Evolutionary conservation across 495 filamentous ascomycete genomes (phyloP).

Genomic region (Lasiosphaeria miniovina): DNA sequence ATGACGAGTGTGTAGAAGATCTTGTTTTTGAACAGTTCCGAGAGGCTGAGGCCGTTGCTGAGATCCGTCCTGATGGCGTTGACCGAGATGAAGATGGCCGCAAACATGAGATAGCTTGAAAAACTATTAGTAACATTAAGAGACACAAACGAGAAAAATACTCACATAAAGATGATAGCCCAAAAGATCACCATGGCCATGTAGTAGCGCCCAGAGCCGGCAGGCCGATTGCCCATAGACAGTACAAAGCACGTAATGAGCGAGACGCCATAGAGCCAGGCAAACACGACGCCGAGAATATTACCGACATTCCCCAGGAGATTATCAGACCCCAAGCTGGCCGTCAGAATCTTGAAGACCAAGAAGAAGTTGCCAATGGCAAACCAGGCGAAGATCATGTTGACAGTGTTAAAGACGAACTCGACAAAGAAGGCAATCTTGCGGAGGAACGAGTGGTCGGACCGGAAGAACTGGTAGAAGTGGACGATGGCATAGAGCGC

Average conservation of each 20-base stretch:
- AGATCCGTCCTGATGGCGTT: conserved; percentile 72
- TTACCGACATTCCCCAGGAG: conserved; percentile 72
- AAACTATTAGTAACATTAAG: conserved; percentile 18
- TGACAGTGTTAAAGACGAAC: conserved; percentile 89
- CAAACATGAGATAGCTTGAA: conserved; percentile 82
- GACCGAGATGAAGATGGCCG: conserved; percentile 92
- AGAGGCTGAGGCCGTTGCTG: conserved; percentile 57
- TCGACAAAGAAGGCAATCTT: conserved; percentile 89
- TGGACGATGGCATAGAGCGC: conserved; percentile 93
- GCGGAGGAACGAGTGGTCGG: conserved; percentile 79
- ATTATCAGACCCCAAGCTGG: conserved; percentile 64
- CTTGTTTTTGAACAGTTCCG: conserved; percentile 75
- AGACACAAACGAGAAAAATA: conserved; percentile 17
- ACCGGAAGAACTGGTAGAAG: conserved; percentile 91
- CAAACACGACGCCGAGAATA: conserved; percentile 83
- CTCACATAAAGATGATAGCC: conserved; percentile 87
- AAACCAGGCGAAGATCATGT: conserved; percentile 99
- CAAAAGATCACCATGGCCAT: conserved; percentile 98
- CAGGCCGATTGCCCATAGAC: conserved; percentile 92
- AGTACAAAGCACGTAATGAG: conserved; percentile 94
- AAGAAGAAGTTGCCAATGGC: conserved; percentile 99
- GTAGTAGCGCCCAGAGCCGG: conserved; percentile 88
- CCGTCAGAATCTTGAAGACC: conserved; percentile 95
- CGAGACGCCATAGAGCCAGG: conserved; percentile 92
- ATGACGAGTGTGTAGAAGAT: conserved; percentile 94